Conservation (phyloP, 2,329 filamentous ascomycete genomes). For the Claviceps purpurea region DNA sequence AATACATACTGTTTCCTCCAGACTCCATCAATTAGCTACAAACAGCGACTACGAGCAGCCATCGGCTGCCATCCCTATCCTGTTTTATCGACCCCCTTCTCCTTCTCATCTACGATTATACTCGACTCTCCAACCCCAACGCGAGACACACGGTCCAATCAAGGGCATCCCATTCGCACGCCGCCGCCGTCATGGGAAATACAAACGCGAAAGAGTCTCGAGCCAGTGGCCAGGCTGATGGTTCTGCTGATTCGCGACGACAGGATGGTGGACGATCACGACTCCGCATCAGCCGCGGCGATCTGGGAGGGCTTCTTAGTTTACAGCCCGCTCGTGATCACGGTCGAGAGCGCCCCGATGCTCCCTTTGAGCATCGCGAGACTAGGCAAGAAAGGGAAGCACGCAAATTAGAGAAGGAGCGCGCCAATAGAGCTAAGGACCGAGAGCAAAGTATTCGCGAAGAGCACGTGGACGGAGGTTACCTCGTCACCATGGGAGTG, state of each 20-base stretch:
- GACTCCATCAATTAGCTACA: background rate
- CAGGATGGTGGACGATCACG: constrained; percentile 12
- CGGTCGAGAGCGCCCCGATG: constrained; percentile 21
- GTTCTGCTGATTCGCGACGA: constrained; percentile 4
- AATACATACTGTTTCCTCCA: background rate
- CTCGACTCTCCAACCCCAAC: too few relatives aligned
- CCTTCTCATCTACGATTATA: background rate
- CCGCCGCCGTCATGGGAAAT: constrained; percentile 21
- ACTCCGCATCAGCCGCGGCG: constrained; percentile 26
- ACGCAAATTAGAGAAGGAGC: constrained; percentile 70
- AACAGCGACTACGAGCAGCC: background rate
- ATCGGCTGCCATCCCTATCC: background rate
- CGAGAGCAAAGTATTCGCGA: constrained; percentile 81
- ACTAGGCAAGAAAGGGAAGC: constrained; percentile 87
- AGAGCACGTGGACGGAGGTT: constrained; percentile 89
- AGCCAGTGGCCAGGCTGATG: constrained; percentile 12
- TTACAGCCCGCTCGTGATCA: constrained; percentile 26
- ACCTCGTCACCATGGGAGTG: constrained; percentile 82
- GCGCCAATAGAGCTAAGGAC: constrained; percentile 62
- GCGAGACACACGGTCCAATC: too few relatives aligned
- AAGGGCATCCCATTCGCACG: background rate
- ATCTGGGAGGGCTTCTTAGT: constrained; percentile 33
- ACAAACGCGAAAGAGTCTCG: constrained; percentile 27
- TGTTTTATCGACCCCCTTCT: background rate
- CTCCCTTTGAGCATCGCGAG: constrained; percentile 55